These are phyloP conservation scores for Penicillium thymicola DNA, from an alignment of 2,329 filamentous ascomycete genomes.

Conservation along the genomic window DNA sequence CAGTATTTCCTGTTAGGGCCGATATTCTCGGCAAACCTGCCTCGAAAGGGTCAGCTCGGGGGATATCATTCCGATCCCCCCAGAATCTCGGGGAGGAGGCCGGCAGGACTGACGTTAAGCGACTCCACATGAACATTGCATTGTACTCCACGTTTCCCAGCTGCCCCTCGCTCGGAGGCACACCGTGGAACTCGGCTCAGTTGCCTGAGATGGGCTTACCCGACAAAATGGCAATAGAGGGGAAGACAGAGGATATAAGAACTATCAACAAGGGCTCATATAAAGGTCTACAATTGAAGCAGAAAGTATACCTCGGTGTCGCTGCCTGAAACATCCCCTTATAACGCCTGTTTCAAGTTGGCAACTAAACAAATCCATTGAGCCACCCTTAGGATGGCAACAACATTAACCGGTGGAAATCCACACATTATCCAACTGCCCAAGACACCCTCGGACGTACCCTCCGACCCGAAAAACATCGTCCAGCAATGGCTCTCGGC, in stretches of 20 bases:
- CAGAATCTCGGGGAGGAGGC: slow-evolving; percentile 4
- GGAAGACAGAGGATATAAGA: not conserved
- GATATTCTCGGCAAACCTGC: slow-evolving; percentile 12
- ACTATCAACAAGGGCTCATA: not conserved
- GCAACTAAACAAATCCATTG: not conserved
- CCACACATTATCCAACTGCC: slow-evolving; percentile 34
- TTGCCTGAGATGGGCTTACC: not conserved
- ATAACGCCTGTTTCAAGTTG: no score
- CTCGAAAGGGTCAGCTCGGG: not conserved
- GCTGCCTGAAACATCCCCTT: not conserved
- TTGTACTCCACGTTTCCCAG: slow-evolving; percentile 4
- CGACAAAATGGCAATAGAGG: slow-evolving; percentile 6
- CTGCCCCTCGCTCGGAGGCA: slow-evolving; percentile 2
- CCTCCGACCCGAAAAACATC: slow-evolving; percentile 25
- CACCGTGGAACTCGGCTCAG: slow-evolving; percentile 4
- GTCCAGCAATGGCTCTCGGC: slow-evolving; percentile 34
- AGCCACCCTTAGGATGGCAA: slow-evolving; percentile 12
- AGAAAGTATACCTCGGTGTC: not conserved
- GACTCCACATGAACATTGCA: slow-evolving; percentile 2
- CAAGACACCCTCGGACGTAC: slow-evolving; percentile 19
- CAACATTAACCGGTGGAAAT: slow-evolving; percentile 23
- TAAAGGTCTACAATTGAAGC: not conserved
- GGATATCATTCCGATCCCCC: slow-evolving; percentile 9
- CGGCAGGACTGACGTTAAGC: slow-evolving; percentile 7
- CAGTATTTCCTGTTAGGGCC: not conserved